Conservation (phyloP, 2,329 filamentous ascomycete species). For the Dendryphion nanum region DNA sequence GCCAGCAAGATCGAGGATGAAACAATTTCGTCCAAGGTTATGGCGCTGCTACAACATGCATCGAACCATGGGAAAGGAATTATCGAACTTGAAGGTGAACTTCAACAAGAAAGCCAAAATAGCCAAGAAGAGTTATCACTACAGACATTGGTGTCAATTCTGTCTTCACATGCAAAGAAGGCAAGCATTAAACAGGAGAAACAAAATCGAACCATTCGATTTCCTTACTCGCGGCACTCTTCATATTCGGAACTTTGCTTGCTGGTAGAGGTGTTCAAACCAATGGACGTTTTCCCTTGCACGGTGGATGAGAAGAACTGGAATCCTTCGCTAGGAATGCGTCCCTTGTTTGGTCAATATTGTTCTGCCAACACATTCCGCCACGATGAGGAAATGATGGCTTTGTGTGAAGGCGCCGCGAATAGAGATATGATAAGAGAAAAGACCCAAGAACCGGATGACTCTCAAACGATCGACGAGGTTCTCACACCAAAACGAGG, state of each 20-base stretch:
- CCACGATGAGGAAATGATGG: conserved; percentile 64
- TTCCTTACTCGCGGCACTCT: conserved; percentile 88
- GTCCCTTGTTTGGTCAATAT: conserved; percentile 66
- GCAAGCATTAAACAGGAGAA: background rate
- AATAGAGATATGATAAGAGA: background rate
- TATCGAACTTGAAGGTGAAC: conserved; percentile 25
- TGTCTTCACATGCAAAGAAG: conserved; percentile 16
- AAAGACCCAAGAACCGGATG: background rate
- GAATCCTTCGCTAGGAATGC: conserved; percentile 63
- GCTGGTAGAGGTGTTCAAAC: conserved; percentile 66
- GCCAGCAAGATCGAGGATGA: conserved; percentile 36
- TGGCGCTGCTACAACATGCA: conserved; percentile 32
- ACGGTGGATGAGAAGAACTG: conserved; percentile 64
- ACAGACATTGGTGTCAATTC: conserved; percentile 30
- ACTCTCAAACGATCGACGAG: background rate
- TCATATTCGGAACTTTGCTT: conserved; percentile 77
- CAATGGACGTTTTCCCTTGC: conserved; percentile 78
- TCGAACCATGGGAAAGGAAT: conserved; percentile 14
- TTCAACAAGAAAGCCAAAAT: conserved; percentile 21
- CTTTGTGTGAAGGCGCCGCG: conserved; percentile 20
- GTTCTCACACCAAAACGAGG: background rate
- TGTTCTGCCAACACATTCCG: conserved; percentile 61
- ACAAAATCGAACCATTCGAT: conserved; percentile 45
- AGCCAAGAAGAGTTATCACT: conserved; percentile 25
- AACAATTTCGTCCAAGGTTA: conserved; percentile 33